Evolutionary conservation across 1,284 basidiomycete genomes (phyloP).

Genomic region (Moniliella sp.): DNA sequence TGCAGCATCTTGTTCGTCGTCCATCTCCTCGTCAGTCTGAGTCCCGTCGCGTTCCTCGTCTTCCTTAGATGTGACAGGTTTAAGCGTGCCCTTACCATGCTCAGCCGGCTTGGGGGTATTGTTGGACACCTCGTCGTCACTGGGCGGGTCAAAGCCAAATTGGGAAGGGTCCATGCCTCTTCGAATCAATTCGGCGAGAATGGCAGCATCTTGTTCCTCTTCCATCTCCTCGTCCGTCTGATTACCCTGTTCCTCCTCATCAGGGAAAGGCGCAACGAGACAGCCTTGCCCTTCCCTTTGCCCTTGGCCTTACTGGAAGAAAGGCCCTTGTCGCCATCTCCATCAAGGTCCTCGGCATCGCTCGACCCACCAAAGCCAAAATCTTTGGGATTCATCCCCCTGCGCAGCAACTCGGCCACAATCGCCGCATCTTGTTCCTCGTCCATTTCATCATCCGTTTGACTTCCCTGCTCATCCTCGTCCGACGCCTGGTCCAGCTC

Average conservation of each 20-base stretch:
- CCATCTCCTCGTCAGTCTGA: background rate
- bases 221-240: background rate
- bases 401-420: background rate
- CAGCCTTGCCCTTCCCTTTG: no score
- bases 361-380: background rate
- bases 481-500: no score
- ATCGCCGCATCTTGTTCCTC: background rate
- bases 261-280: background rate
- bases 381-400: background rate
- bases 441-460: constrained; percentile 1
- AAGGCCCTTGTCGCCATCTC: no score
- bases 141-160: background rate
- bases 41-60: no score
- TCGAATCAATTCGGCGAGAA: background rate
- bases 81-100: no score
- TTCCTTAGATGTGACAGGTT: no score
- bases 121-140: constrained; percentile 1
- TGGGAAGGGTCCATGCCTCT: no score
- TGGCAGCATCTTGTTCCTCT: background rate
- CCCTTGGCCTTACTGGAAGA: no score
- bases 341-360: no score
- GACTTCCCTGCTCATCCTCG: no score
- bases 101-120: no score
- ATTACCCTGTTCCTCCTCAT: no score
- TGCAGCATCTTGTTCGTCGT: background rate